Evolutionary conservation across 192 early-diverging fungal genomes (phyloP), one percentile per base, ranked within the genome.

Genomic region (Podila horticola): DNA sequence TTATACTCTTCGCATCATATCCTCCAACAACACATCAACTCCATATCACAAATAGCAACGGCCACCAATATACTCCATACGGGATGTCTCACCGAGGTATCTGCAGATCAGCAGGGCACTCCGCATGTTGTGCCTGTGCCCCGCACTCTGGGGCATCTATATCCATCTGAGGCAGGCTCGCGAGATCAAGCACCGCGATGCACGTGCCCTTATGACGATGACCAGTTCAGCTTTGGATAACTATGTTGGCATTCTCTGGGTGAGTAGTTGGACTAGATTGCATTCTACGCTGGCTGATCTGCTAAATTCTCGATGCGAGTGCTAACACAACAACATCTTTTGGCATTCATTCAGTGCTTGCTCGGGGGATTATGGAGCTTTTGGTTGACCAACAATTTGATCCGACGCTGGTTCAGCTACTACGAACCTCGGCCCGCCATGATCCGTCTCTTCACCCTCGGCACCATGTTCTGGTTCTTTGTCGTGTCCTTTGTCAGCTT

Each of bases 341-440:
- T 58, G 31, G 5, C 51, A 63, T 62, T 13, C 28, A n/a, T 69
- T 13, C 62, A 90, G 89, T 90, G 88, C 36, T 50, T 84, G 63
- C 66, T 90, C 15, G 85, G 84, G 24, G 86, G 89, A 34, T 83
- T 87, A 57, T 90, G 89, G 89, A 88, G 86, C 64, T 86, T 76
- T 61, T 86, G 87, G 62, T 61, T 90, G 19, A 85, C 87, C 9
- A 88, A 85, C 11, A 85, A 85, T 67, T 83, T 90, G 83, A 82
- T 87, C 48, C 82, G 84, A 22, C 82, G 89, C 24, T 90, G 87
- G 89, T 84, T 89, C 30, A 86, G 85, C 68, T 84, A 86, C 70
- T 89, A 90, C 50, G 88, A 90, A 58, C 75, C 86, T 3, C 83
- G 75, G 11, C 87, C 79, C 30, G 84, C 86, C 36, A 84, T 89